These are phyloP conservation scores for Termitomyces sp. DNA, from an alignment of 768 basidiomycete species.

Conservation along the genomic window DNA sequence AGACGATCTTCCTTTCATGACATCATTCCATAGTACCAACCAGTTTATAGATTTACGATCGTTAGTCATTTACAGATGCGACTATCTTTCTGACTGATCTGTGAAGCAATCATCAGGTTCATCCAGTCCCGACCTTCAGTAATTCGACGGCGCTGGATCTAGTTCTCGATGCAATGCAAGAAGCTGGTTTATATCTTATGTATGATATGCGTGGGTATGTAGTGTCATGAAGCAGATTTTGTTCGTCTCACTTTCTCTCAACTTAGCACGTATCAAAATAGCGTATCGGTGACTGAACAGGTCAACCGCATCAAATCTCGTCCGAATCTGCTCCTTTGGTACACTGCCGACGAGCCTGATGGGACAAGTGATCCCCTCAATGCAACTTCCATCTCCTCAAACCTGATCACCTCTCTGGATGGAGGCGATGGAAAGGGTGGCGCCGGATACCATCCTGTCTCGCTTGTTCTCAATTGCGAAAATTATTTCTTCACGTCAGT, in stretches of 20 bases:
- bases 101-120: conserved; percentile 43
- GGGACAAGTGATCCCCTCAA: conserved; percentile 63
- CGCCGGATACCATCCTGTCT: conserved; percentile 59
- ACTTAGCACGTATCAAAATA: conserved; percentile 57
- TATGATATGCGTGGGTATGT: conserved; percentile 72
- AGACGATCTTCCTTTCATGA: conserved; percentile 14
- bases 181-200: conserved; percentile 66
- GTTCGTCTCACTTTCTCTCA: conserved; percentile 1
- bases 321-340: conserved; percentile 67
- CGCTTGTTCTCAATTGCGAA: conserved; percentile 59
- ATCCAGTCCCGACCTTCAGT: conserved; percentile 63
- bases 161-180: conserved; percentile 67
- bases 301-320: conserved; percentile 64
- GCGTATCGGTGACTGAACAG: conserved; percentile 55
- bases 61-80: conserved; percentile 21
- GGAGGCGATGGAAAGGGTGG: conserved; percentile 41
- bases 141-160: conserved; percentile 50
- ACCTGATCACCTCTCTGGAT: conserved; percentile 54
- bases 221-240: neutral
- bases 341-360: conserved; percentile 68
- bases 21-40: neutral
- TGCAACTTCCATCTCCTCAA: conserved; percentile 46
- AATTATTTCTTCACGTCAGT: conserved; percentile 55
- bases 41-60: conserved; percentile 28
- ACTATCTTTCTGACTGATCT: neutral